Conservation (phyloP, 805 yeast genomes). For the Candida ficus region DNA sequence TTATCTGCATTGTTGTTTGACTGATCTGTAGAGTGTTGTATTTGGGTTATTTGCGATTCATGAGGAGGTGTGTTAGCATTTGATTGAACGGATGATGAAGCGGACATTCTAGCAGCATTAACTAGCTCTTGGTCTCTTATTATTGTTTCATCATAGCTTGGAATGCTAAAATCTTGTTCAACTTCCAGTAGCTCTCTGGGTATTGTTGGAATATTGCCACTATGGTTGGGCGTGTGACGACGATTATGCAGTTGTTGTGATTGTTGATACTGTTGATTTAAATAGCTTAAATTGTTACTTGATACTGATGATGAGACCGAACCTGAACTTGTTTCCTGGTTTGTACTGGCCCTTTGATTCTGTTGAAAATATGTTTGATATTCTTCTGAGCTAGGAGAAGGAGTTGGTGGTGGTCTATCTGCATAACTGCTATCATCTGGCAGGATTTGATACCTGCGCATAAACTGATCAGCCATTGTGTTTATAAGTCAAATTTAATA, state of each 20-base stretch:
- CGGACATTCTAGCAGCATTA: slow-evolving; percentile 5
- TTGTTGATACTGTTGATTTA: background rate
- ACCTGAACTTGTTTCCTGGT: background rate
- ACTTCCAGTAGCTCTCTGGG: background rate
- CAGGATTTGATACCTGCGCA: slow-evolving; percentile 1
- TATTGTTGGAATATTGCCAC: background rate
- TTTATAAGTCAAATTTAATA: too few species aligned
- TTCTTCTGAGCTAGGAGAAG: slow-evolving; percentile 22
- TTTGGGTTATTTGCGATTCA: too few species aligned
- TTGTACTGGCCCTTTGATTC: slow-evolving; percentile 7
- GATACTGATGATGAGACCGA: background rate
- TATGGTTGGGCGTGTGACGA: background rate
- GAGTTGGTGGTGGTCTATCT: slow-evolving; percentile 37
- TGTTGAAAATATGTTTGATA: slow-evolving; percentile 9
- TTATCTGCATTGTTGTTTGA: background rate
- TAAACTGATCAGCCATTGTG: slow-evolving; percentile 1
- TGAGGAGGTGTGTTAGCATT: background rate
- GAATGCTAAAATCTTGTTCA: slow-evolving; percentile 7
- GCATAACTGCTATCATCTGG: slow-evolving; percentile 26
- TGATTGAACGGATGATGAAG: slow-evolving; percentile 4
- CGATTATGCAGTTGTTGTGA: background rate
- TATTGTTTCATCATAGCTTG: slow-evolving; percentile 13
- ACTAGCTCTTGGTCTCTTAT: slow-evolving; percentile 4
- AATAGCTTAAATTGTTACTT: too few species aligned
- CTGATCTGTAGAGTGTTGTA: too few species aligned